Evolutionary conservation across 2,329 filamentous ascomycete species (phyloP), one percentile per base, ranked within the genome.

Genomic region (Arthrocladium fulminans): DNA sequence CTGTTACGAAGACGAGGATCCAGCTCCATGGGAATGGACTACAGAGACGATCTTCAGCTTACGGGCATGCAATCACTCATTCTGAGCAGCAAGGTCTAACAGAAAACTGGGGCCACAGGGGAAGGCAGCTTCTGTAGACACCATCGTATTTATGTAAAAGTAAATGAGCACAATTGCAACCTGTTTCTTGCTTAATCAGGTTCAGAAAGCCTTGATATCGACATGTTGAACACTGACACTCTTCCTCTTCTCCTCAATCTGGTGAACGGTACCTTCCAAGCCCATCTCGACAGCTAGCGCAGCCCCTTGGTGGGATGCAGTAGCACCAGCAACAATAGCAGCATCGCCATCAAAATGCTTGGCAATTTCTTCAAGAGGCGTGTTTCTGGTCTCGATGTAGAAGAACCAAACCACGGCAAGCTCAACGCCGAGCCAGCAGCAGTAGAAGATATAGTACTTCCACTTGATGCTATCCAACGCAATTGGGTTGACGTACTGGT

Each of bases 341-440:
- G 75, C 69, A 23, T 80, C 75, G 32, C 80, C 82, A 57, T 86
- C 82, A 57, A 86, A 85, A 61, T 85, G 83, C 58, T 77, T 75
- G 42, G 81, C 77, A 52, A 84, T 74, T 60, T 84, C 80, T 61
- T 85, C 82, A 0, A 86, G 77, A 1, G 81, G 85, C 1, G 80
- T 79, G 3, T 81, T 81, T 59, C 79, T 80, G 13, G 82, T 86
- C 68, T 87, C 50, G 22, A 52, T 37, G 42, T 62, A 66, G 51
- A 57, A 64, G 55, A 64, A 65, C 43, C 54, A 67, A n/a, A 66
- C 61, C 17, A 63, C 54, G 6, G 53, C 35, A 4, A 62, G 45
- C 25, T 61, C 57, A 37, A 61, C 45, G 4, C 49, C 50, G 13
- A 65, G 55, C 56, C 60, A 65, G 19, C 55, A 54, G 54, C 60